phyloP scores from a whole-genome alignment of 2,329 filamentous ascomycete species.

The Intubia oerlemansii region DNA sequence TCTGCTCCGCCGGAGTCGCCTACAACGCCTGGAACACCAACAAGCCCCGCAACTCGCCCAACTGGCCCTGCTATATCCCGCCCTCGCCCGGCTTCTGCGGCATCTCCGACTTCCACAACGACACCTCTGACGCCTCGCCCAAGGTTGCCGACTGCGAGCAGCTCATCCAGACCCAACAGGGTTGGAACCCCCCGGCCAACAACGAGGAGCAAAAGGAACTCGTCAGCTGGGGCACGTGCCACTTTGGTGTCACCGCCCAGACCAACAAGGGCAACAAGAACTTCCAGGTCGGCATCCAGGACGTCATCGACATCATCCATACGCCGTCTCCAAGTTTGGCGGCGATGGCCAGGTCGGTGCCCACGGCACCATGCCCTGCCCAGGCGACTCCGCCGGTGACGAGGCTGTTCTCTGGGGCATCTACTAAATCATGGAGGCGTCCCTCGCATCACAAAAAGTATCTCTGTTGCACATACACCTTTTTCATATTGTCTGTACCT shows the following conservation, averaged over 20 bases:
- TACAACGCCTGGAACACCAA: slow-evolving; percentile 10
- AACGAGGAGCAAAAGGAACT: slow-evolving; percentile 9
- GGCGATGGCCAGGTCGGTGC: slow-evolving; percentile 6
- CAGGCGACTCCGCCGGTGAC: no score
- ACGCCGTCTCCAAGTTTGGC: slow-evolving; percentile 12
- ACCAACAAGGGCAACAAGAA: slow-evolving; percentile 12
- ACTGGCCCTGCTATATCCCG: slow-evolving; percentile 15
- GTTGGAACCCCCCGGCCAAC: slow-evolving; percentile 9
- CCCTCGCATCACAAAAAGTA: no score
- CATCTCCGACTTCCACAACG: slow-evolving; percentile 13
- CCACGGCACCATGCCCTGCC: not conserved
- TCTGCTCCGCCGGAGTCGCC: slow-evolving; percentile 16
- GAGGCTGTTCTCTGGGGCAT: no score
- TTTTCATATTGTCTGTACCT: no score
- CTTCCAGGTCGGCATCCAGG: slow-evolving; percentile 15
- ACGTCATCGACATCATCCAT: slow-evolving; percentile 16
- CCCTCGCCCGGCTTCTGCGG: slow-evolving; percentile 11
- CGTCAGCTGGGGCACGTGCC: no score
- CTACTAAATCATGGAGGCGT: no score
- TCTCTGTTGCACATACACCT: no score
- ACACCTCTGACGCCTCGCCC: slow-evolving; percentile 15
- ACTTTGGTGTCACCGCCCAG: no score
- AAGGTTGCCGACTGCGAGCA: slow-evolving; percentile 13
- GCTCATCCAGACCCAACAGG: slow-evolving; percentile 14
- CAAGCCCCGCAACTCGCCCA: slow-evolving; percentile 9